Conservation (phyloP, 331 rosid genomes). For the Erythrophleum ivorense region DNA sequence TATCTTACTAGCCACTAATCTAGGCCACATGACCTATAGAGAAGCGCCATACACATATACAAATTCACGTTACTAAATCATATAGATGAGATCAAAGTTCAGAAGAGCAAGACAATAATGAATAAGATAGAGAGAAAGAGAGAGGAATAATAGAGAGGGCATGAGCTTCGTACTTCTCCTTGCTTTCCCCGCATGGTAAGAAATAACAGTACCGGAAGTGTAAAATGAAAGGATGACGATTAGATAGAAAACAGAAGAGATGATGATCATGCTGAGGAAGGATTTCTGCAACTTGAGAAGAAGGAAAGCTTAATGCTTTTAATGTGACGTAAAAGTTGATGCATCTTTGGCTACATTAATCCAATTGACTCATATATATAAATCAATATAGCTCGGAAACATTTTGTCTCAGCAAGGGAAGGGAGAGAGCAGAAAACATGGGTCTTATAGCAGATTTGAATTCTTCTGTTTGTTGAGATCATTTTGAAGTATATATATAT, state of each 20-base stretch:
- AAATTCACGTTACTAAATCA: neutral
- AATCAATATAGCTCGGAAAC: neutral
- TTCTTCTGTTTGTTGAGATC: slow-evolving; percentile 40
- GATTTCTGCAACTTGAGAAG: slow-evolving; percentile 14
- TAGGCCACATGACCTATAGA: slow-evolving; percentile 74
- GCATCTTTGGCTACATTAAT: slow-evolving; percentile 14
- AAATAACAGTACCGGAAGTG: neutral
- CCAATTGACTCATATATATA: neutral
- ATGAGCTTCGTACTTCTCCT: slow-evolving; percentile 37
- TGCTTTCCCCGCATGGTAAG: slow-evolving; percentile 35
- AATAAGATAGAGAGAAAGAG: neutral
- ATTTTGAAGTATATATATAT: slow-evolving; percentile 37
- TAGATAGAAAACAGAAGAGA: slow-evolving; percentile 18
- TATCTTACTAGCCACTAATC: slow-evolving; percentile 73
- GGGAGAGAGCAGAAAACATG: slow-evolving; percentile 44
- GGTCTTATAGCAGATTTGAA: slow-evolving; percentile 46
- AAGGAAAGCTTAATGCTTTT: slow-evolving; percentile 12
- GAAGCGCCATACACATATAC: neutral
- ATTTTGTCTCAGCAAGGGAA: slow-evolving; percentile 29
- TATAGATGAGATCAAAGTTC: neutral
- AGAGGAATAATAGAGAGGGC: neutral
- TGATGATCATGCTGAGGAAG: slow-evolving; percentile 35
- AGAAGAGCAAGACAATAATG: neutral
- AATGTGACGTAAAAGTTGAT: slow-evolving; percentile 48
- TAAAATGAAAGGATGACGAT: slow-evolving; percentile 25